Percentiles rank a stretch among this genome's conserved stretches.
Conservation (phyloP, 129 eudicot genomes). For the Glebionis coronaria region DNA sequence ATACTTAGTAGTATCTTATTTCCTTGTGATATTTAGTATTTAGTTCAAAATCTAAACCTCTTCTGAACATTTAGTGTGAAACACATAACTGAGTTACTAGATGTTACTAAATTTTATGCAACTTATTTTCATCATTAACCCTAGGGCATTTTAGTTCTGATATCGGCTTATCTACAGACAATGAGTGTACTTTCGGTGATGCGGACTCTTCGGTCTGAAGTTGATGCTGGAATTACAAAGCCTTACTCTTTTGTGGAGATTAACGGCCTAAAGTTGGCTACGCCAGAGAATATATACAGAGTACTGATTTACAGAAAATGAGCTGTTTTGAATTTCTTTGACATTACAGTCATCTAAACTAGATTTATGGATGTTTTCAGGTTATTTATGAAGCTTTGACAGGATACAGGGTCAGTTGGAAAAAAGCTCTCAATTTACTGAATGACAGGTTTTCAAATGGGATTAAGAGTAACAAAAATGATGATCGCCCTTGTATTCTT, state of each 20-base stretch:
- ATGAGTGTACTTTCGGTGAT: constrained; percentile 95
- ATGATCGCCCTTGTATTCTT: constrained; percentile 80
- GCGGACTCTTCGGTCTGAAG: constrained; percentile 79
- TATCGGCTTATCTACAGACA: constrained; percentile 58
- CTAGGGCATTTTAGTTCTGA: not conserved
- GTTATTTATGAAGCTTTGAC: constrained; percentile 91
- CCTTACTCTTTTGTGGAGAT: constrained; percentile 95
- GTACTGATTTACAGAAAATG: constrained; percentile 33
- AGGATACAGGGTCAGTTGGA: constrained; percentile 92
- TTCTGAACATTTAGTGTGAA: too few relatives aligned
- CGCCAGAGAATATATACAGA: constrained; percentile 87
- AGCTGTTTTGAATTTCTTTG: not conserved
- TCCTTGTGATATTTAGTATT: not conserved
- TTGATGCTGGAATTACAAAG: constrained; percentile 70
- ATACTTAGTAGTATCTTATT: too few relatives aligned
- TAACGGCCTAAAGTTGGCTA: constrained; percentile 82
- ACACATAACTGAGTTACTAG: too few relatives aligned
- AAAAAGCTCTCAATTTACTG: constrained; percentile 82
- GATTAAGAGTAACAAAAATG: constrained; percentile 54
- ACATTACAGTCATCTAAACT: not conserved
- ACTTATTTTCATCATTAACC: constrained; percentile 1
- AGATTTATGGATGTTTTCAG: constrained; percentile 38
- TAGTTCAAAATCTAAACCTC: too few relatives aligned
- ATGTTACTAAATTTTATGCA: too few relatives aligned
- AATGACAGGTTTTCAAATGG: constrained; percentile 85